Evolutionary conservation across 2,329 filamentous ascomycete species (phyloP).

Genomic region (Fulvia fulva): DNA sequence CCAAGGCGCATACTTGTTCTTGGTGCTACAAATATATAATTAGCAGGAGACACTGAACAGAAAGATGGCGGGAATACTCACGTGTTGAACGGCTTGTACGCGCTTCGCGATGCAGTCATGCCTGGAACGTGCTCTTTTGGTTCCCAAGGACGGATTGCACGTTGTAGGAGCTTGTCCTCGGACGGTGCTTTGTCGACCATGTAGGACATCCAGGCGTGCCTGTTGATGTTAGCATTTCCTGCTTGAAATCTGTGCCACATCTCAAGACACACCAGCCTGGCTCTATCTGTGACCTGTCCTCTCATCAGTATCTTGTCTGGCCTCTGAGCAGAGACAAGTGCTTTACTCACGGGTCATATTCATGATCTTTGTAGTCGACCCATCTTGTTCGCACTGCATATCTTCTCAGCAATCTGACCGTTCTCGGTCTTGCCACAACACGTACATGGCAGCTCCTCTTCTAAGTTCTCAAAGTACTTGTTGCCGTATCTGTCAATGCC

Average conservation of each 20-base stretch:
- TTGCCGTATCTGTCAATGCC: conserved; percentile 88
- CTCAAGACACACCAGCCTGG: conserved; percentile 65
- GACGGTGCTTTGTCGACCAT: conserved; percentile 80
- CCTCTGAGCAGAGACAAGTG: background rate
- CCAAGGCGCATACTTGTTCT: conserved; percentile 49
- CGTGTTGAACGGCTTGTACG: conserved; percentile 94
- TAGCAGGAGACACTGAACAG: background rate
- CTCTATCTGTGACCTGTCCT: conserved; percentile 71
- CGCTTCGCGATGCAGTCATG: conserved; percentile 69
- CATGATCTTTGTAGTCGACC: conserved; percentile 91
- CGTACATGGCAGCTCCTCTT: conserved; percentile 85
- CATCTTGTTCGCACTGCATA: conserved; percentile 81
- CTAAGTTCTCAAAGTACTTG: conserved; percentile 92
- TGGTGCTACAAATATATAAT: conserved; percentile 35
- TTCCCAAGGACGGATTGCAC: conserved; percentile 71
- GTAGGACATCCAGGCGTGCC: conserved; percentile 97
- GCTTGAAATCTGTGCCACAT: background rate
- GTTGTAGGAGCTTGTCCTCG: conserved; percentile 67
- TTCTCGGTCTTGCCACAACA: conserved; percentile 8
- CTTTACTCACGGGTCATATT: conserved; percentile 66
- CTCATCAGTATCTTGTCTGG: conserved; percentile 36
- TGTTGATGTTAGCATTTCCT: conserved; percentile 28
- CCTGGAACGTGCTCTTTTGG: conserved; percentile 68
- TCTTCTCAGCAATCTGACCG: conserved; percentile 1
- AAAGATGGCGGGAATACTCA: conserved; percentile 46